A percentile compares a stretch with the other conserved stretches of the same genome.
These are phyloP conservation scores for Narthecium ossifragum DNA, from an alignment of 106 monocot species.

Conservation along the genomic window DNA sequence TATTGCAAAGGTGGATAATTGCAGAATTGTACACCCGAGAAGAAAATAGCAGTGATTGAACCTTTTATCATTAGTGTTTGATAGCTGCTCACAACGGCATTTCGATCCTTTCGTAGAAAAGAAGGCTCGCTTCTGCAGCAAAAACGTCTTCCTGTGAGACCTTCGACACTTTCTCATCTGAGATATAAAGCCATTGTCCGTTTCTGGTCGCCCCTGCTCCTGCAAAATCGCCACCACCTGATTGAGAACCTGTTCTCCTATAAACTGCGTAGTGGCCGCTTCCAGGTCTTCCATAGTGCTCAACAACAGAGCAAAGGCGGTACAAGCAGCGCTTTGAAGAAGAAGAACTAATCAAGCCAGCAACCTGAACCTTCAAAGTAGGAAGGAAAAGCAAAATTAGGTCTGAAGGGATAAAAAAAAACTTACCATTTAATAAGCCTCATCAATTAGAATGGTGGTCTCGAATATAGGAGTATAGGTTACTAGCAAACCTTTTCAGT, in stretches of 20 bases:
- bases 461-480: no score
- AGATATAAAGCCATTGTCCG: slow-evolving; percentile 65
- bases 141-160: slow-evolving; percentile 61
- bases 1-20: no score
- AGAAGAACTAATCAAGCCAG: no score
- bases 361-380: no score
- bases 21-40: not conserved
- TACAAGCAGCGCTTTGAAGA: slow-evolving; percentile 27
- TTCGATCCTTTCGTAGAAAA: slow-evolving; percentile 78
- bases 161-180: slow-evolving; percentile 52
- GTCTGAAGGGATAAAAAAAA: no score
- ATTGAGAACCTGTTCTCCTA: slow-evolving; percentile 30
- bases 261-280: slow-evolving; percentile 87
- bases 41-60: not conserved
- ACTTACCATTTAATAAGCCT: no score
- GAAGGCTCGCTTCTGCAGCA: slow-evolving; percentile 74
- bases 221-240: slow-evolving; percentile 1
- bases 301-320: slow-evolving; percentile 61
- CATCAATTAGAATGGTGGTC: no score
- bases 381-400: no score
- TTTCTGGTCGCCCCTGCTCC: not conserved
- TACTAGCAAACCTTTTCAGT: no score
- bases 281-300: slow-evolving; percentile 79
- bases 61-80: not conserved
- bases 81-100: not conserved